Evolutionary conservation across 768 basidiomycete species (phyloP), one percentile per base, ranked within the genome.

Genomic region (Pisolithus microcarpus): DNA sequence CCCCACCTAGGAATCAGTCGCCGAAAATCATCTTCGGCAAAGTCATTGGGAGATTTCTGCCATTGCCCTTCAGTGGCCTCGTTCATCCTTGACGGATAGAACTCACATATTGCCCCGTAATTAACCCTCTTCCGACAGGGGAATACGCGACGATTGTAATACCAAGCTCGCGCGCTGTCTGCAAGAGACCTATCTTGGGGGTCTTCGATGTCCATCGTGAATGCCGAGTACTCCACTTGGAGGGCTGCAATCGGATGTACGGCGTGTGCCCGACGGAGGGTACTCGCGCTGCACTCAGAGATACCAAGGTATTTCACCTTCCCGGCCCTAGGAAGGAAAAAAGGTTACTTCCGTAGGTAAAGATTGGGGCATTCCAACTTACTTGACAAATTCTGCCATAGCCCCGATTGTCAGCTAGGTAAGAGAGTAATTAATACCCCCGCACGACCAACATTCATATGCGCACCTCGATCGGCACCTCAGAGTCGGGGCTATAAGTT

Each of bases 381-480:
- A 78, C 77, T 77, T 73, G 46, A 79, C 78, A 21, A 77, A 68
- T 51, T 78, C 72, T 1, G 74, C 74, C 74, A 80, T 73, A 0
- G 74, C 79, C 5, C 69, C 59, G 6, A 80, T 72, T 0, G 77
- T 73, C 50, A 63, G 60, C 67, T 73, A 31, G 5, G 39, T 34
- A 5, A 11, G 39, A 4, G 24, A 8, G 38, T 4, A 19, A 8
- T 23, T 18, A 28, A 48, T 6, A 48, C 34, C 7, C 39, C 45
- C 30, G 5, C 18, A 8, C n/a, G 23, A 9, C 2, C n/a, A 52
- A 43, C 52, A 5, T 40, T n/a, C 28, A 43, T 21, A 52, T 26
- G 48, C 60, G 26, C 50, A 73, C 73, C 61, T 80, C 78, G n/a
- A 80, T 78, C 1, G 77, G 76, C 1, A 69, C 66, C 0, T 59